These are phyloP conservation scores for Acacia confusa DNA, from an alignment of 306 rosid genomes.

Conservation along the genomic window DNA sequence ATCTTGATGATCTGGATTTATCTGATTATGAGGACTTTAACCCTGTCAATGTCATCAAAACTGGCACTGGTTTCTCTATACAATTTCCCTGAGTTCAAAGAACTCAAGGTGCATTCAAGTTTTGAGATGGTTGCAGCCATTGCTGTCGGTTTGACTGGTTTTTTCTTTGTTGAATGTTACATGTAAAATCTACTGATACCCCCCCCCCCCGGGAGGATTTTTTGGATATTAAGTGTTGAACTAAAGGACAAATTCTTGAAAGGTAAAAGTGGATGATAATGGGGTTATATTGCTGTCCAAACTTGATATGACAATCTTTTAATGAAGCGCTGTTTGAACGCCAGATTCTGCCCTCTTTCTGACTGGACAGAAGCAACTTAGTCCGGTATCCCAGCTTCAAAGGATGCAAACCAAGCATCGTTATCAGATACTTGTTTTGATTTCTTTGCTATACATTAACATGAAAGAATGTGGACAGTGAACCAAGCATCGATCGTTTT, in stretches of 20 bases:
- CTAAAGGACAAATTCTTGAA: conserved; percentile 7
- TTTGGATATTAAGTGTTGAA: conserved; percentile 13
- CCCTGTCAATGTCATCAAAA: conserved; percentile 48
- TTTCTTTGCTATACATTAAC: not conserved
- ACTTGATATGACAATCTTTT: not conserved
- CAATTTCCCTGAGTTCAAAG: conserved; percentile 58
- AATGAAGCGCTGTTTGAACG: not conserved
- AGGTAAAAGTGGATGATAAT: not conserved
- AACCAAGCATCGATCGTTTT: not conserved
- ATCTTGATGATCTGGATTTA: conserved; percentile 46
- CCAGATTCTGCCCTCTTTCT: not conserved
- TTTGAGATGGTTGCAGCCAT: conserved; percentile 14
- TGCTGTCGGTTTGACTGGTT: conserved; percentile 10
- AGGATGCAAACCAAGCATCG: too few species aligned
- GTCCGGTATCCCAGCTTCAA: not conserved
- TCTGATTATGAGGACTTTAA: conserved; percentile 81
- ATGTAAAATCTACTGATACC: not conserved
- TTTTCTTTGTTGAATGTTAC: conserved; percentile 15
- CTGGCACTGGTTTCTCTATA: conserved; percentile 63
- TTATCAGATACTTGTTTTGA: not conserved
- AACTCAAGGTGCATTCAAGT: conserved; percentile 35
- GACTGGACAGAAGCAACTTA: not conserved
- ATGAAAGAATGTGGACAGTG: not conserved
- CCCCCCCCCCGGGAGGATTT: too few species aligned
- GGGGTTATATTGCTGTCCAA: not conserved